Evolutionary conservation across 331 rosid species (phyloP).

Genomic region (Dryas integrifolia): DNA sequence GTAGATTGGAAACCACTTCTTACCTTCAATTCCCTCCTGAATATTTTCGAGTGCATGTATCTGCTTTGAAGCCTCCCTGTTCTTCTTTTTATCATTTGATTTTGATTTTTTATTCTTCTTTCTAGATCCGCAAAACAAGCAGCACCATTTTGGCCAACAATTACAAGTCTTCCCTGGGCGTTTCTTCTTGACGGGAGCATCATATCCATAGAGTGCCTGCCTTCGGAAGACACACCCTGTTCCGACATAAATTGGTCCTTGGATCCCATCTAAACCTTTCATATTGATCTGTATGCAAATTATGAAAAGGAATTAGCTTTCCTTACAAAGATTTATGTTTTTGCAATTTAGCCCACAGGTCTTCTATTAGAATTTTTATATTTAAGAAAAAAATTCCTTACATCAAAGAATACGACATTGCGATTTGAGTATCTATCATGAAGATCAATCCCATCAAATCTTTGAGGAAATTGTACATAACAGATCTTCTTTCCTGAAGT

Average conservation of each 20-base stretch:
- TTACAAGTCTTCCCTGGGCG: conserved; percentile 67
- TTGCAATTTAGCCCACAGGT: not conserved
- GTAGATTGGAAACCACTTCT: not conserved
- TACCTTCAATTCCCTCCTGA: conserved; percentile 55
- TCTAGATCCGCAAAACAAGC: conserved; percentile 47
- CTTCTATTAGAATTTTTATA: not conserved
- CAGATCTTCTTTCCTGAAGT: conserved; percentile 62
- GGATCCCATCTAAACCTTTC: conserved; percentile 90
- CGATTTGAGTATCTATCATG: conserved; percentile 61
- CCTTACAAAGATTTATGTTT: not conserved
- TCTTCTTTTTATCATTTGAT: conserved; percentile 40
- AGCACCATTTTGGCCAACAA: conserved; percentile 76
- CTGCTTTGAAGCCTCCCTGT: conserved; percentile 45
- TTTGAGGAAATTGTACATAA: conserved; percentile 76
- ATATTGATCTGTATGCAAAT: conserved; percentile 58
- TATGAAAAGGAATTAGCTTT: conserved; percentile 4
- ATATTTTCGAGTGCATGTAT: conserved; percentile 46
- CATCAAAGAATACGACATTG: conserved; percentile 66
- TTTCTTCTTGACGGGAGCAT: conserved; percentile 74
- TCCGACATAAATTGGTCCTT: conserved; percentile 82
- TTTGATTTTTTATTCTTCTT: conserved; percentile 46
- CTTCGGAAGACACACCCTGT: conserved; percentile 82
- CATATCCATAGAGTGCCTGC: conserved; percentile 80
- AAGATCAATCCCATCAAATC: conserved; percentile 54
- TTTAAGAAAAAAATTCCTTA: conserved; percentile 28